These are phyloP conservation scores for Fusarium floridanum DNA, from an alignment of 2,329 filamentous ascomycete species.

Conservation along the genomic window DNA sequence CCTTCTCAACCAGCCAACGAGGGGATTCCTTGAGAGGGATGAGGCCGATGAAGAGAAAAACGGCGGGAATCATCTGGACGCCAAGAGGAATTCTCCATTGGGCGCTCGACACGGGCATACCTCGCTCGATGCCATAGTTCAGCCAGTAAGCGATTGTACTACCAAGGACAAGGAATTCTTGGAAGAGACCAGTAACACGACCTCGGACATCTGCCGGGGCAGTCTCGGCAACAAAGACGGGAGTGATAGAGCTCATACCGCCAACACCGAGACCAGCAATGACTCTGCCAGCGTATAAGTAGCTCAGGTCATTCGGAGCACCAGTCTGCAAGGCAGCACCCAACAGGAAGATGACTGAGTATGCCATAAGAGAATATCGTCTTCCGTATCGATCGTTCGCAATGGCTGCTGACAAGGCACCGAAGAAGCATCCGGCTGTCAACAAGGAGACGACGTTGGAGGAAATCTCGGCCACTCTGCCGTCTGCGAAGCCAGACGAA, in stretches of 20 bases:
- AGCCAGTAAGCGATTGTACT: conserved; percentile 37
- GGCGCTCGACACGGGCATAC: conserved; percentile 23
- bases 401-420: background rate
- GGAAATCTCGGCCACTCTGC: background rate
- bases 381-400: conserved; percentile 4
- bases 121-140: conserved; percentile 28
- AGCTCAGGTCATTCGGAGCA: background rate
- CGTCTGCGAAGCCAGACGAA: conserved; percentile 1
- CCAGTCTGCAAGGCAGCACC: conserved; percentile 9
- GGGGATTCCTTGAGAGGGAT: background rate
- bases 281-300: background rate
- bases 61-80: background rate
- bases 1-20: background rate
- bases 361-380: conserved; percentile 5
- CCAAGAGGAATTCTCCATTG: conserved; percentile 35
- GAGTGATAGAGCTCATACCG: conserved; percentile 42
- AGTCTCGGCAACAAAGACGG: conserved; percentile 41
- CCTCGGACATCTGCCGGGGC: conserved; percentile 37
- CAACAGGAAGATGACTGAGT: background rate
- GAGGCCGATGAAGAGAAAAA: background rate
- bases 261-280: conserved; percentile 39
- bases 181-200: conserved; percentile 39
- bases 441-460: conserved; percentile 5
- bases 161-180: conserved; percentile 39
- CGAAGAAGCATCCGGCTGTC: background rate